phyloP scores from a whole-genome alignment of 345 rosid genomes.

The Durio zibethinus region DNA sequence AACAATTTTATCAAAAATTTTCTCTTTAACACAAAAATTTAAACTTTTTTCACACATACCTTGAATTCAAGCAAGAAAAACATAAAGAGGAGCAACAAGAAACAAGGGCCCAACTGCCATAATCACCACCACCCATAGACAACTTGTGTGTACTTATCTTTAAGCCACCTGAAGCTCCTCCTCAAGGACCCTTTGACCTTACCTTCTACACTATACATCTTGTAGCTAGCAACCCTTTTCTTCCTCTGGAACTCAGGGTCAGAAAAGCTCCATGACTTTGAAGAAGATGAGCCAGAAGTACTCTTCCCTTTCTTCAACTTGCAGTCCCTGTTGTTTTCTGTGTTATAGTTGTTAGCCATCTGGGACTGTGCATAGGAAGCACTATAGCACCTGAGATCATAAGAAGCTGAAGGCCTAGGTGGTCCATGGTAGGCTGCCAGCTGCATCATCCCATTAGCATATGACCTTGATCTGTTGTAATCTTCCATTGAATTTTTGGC shows the following conservation, averaged over 20 bases:
- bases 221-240: slow-evolving; percentile 91
- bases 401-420: slow-evolving; percentile 28
- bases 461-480: slow-evolving; percentile 52
- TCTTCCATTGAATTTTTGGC: slow-evolving; percentile 51
- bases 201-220: slow-evolving; percentile 80
- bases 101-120: neutral
- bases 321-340: slow-evolving; percentile 21
- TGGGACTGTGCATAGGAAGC: slow-evolving; percentile 52
- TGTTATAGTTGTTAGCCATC: slow-evolving; percentile 32
- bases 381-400: slow-evolving; percentile 64
- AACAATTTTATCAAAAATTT: slow-evolving; percentile 10
- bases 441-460: slow-evolving; percentile 50
- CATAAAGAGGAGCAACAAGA: neutral
- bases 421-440: slow-evolving; percentile 53
- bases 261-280: slow-evolving; percentile 50
- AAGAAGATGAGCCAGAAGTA: slow-evolving; percentile 39
- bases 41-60: slow-evolving; percentile 4
- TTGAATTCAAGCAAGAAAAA: slow-evolving; percentile 11
- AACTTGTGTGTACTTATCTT: slow-evolving; percentile 62
- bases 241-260: slow-evolving; percentile 94
- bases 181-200: slow-evolving; percentile 84
- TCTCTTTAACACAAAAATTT: neutral
- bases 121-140: slow-evolving; percentile 85
- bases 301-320: slow-evolving; percentile 56
- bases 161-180: slow-evolving; percentile 89